Percentiles rank a stretch among this genome's conserved stretches.
phyloP scores from a whole-genome alignment of 2,329 filamentous ascomycete species.

The Fusarium sororula region DNA sequence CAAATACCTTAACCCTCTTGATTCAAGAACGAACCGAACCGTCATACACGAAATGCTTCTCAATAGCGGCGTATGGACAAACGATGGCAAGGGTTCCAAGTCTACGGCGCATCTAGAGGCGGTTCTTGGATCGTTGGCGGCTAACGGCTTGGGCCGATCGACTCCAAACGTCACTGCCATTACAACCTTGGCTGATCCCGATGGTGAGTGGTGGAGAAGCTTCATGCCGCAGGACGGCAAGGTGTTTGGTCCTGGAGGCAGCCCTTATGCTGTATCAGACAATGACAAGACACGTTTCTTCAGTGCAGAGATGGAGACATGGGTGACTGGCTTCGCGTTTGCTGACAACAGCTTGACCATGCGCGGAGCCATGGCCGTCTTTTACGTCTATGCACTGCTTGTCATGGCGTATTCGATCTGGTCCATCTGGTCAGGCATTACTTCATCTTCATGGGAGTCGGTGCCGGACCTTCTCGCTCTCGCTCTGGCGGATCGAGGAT shows the following conservation, averaged over 20 bases:
- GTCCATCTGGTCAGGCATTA: conserved; percentile 12
- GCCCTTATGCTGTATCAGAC: conserved; percentile 16
- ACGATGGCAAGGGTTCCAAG: conserved; percentile 4
- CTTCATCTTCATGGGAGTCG: conserved; percentile 15
- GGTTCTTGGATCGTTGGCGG: conserved; percentile 15
- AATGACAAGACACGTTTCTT: conserved; percentile 9
- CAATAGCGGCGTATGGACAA: conserved; percentile 26
- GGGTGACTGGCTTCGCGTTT: conserved; percentile 33
- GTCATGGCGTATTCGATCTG: not conserved
- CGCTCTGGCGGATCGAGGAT: not conserved
- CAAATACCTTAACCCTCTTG: conserved; percentile 22
- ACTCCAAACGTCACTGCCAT: conserved; percentile 10
- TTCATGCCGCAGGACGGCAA: conserved; percentile 28
- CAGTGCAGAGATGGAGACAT: conserved; percentile 30
- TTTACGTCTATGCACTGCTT: conserved; percentile 11
- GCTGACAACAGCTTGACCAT: conserved; percentile 16
- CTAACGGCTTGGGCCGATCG: conserved; percentile 25
- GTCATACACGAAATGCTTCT: conserved; percentile 33
- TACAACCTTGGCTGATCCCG: conserved; percentile 1
- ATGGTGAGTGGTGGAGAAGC: conserved; percentile 32
- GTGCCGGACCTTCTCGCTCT: conserved; percentile 10
- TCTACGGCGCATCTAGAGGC: conserved; percentile 24
- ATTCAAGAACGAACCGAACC: conserved; percentile 1
- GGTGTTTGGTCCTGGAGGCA: conserved; percentile 29
- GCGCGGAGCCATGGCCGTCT: conserved; percentile 10